phyloP scores from a whole-genome alignment of 192 early-diverging fungal species.

The Jimgerdemannia lactiflua region DNA sequence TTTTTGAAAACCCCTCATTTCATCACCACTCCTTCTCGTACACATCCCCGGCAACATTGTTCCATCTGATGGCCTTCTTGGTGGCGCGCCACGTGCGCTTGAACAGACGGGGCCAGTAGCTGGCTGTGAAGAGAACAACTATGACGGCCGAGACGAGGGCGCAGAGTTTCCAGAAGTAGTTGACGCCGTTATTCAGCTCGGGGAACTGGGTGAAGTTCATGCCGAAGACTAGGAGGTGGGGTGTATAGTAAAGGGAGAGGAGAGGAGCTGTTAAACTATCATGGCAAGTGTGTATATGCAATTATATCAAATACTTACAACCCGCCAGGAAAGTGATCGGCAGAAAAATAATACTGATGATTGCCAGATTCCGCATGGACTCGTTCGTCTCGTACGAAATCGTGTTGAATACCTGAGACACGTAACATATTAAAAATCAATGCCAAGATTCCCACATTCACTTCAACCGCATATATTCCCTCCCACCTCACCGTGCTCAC shows the following conservation, averaged over 20 bases:
- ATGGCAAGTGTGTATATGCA: neutral
- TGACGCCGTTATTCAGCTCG: slow-evolving; percentile 20
- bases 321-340: slow-evolving; percentile 57
- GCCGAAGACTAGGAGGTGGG: slow-evolving; percentile 27
- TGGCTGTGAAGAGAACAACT: neutral
- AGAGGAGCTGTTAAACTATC: neutral
- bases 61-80: neutral
- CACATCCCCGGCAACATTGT: neutral
- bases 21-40: too few relatives aligned
- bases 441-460: too few relatives aligned
- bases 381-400: slow-evolving; percentile 45
- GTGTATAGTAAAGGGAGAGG: slow-evolving; percentile 1
- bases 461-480: too few relatives aligned
- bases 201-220: slow-evolving; percentile 51
- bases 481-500: too few relatives aligned
- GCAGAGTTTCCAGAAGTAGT: slow-evolving; percentile 32
- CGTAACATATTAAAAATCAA: too few relatives aligned
- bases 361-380: slow-evolving; percentile 30
- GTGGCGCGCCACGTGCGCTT: neutral
- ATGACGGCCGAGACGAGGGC: neutral
- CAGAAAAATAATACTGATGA: slow-evolving; percentile 43
- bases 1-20: too few relatives aligned
- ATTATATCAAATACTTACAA: slow-evolving; percentile 17
- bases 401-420: slow-evolving; percentile 39
- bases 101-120: neutral